phyloP scores from a whole-genome alignment of 345 rosid genomes.

The Populus euphratica region DNA sequence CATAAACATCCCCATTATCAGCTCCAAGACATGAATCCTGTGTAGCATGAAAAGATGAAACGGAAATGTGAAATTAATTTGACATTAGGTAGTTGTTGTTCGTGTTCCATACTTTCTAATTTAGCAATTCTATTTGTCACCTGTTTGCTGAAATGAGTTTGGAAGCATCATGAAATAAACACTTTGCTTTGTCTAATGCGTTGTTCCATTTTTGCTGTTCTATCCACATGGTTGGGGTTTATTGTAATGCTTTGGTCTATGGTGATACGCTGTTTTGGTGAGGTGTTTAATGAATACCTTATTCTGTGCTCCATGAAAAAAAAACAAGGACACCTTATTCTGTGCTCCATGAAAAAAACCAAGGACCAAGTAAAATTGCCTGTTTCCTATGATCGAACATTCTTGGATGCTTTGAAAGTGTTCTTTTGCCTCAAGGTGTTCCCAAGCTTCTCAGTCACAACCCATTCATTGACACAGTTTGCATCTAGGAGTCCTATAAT shows the following conservation, averaged over 20 bases:
- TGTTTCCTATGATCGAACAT: slow-evolving; percentile 13
- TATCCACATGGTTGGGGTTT: no score
- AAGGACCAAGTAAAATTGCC: slow-evolving; percentile 3
- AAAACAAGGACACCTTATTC: background rate
- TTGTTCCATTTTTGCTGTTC: no score
- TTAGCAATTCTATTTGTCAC: no score
- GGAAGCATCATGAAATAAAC: no score
- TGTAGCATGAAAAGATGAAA: background rate
- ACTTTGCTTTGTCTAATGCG: no score
- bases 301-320: background rate
- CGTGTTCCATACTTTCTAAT: no score
- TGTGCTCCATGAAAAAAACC: background rate
- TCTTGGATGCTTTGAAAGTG: slow-evolving; percentile 10
- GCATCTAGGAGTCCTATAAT: slow-evolving; percentile 48
- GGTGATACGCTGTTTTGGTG: background rate
- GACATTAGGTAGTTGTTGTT: no score
- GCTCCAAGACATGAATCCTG: slow-evolving; percentile 22
- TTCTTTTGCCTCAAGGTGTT: slow-evolving; percentile 36
- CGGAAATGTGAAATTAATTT: no score
- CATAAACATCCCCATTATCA: slow-evolving; percentile 24
- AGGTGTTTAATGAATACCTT: no score
- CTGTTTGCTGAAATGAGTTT: no score
- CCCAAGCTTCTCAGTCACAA: slow-evolving; percentile 39
- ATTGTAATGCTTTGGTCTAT: no score
- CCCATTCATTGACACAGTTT: slow-evolving; percentile 54